Percentiles rank a stretch among this genome's conserved stretches.
phyloP scores from a whole-genome alignment of 148 eudicot species.

The Vaccinium vitisidaea region DNA sequence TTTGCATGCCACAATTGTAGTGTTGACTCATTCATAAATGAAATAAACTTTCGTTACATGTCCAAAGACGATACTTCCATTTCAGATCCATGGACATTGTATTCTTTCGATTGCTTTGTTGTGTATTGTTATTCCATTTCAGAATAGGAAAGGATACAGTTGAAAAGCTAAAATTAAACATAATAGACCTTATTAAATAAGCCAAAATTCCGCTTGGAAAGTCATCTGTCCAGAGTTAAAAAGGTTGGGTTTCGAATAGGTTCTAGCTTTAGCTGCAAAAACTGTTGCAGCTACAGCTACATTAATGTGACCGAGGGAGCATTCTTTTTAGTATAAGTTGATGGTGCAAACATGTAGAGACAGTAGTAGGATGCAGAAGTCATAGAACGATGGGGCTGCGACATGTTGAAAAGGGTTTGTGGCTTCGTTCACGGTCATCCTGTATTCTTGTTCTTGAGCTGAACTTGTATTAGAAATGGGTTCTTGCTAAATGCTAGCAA shows the following conservation, averaged over 20 bases:
- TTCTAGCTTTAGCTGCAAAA: neutral
- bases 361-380: neutral
- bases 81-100: neutral
- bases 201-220: neutral
- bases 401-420: neutral
- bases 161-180: neutral
- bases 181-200: neutral
- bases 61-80: neutral
- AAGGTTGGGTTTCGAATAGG: neutral
- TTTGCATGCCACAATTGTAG: slow-evolving; percentile 1
- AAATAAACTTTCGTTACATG: neutral
- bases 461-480: neutral
- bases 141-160: neutral
- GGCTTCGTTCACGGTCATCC: neutral
- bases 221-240: neutral
- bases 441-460: neutral
- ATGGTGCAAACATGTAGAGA: neutral
- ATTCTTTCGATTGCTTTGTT: neutral
- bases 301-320: neutral
- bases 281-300: neutral
- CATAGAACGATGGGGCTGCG: neutral
- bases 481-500: neutral
- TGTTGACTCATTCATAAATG: neutral
- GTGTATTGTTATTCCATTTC: neutral
- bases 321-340: neutral